Evolutionary conservation across 495 filamentous ascomycete species (phyloP).

Genomic region (Parachaetomium inaequale): DNA sequence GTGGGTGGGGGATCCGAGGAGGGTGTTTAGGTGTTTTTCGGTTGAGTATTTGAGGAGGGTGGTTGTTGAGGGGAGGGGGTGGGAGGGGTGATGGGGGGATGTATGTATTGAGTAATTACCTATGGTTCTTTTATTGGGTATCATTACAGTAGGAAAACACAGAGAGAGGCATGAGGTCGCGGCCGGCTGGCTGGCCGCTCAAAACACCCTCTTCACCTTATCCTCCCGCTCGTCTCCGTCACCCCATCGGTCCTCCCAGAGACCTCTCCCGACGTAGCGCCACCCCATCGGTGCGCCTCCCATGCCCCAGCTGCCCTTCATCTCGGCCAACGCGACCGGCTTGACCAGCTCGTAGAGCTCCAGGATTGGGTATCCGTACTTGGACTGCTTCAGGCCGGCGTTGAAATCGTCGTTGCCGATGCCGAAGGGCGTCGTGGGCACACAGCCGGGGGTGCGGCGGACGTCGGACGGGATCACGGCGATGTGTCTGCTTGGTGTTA

Average conservation of each 20-base stretch:
- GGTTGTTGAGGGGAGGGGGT: neutral
- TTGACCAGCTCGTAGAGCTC: slow-evolving; percentile 30
- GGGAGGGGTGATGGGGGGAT: neutral
- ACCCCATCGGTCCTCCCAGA: slow-evolving; percentile 25
- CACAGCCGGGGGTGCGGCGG: slow-evolving; percentile 29
- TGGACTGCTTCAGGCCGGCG: slow-evolving; percentile 33
- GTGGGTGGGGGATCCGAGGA: slow-evolving; percentile 10
- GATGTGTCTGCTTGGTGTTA: slow-evolving; percentile 10
- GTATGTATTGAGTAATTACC: neutral
- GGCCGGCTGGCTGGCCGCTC: neutral
- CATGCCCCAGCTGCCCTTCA: slow-evolving; percentile 26
- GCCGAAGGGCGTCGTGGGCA: slow-evolving; percentile 33
- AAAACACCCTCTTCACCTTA: slow-evolving; percentile 24
- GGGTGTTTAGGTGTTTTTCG: slow-evolving; percentile 1
- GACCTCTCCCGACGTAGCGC: slow-evolving; percentile 24
- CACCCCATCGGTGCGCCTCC: slow-evolving; percentile 33
- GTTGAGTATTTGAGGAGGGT: slow-evolving; percentile 7
- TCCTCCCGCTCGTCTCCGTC: slow-evolving; percentile 10
- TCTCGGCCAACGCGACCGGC: slow-evolving; percentile 30
- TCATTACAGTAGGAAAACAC: neutral
- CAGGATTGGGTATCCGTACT: slow-evolving; percentile 39
- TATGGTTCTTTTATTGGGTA: too few species aligned
- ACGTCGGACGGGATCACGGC: slow-evolving; percentile 20
- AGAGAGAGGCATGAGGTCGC: neutral
- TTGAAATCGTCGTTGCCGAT: slow-evolving; percentile 45